Evolutionary conservation across 345 rosid species (phyloP).

Genomic region (Eucalyptus marginata): DNA sequence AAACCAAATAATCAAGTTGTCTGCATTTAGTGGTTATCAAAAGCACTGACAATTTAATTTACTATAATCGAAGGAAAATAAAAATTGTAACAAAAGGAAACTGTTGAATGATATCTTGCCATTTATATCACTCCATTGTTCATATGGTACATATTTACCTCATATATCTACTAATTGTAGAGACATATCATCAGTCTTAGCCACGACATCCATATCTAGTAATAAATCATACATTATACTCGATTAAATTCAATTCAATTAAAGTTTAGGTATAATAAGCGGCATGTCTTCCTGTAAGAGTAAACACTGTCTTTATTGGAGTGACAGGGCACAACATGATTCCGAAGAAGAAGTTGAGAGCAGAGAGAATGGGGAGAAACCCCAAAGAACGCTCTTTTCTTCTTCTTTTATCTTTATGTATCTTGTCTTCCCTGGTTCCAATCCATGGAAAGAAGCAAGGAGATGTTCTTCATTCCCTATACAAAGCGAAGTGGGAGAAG

Average conservation of each 20-base stretch:
- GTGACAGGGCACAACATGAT: neutral
- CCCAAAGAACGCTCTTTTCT: neutral
- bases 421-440: neutral
- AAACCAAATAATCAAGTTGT: no score
- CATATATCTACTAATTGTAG: neutral
- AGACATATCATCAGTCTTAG: neutral
- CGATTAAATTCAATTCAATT: neutral
- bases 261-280: neutral
- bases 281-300: neutral
- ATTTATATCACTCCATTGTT: neutral
- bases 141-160: neutral
- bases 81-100: neutral
- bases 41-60: no score
- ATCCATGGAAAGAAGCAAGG: slow-evolving; percentile 1
- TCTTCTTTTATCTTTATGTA: neutral
- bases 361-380: neutral
- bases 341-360: neutral
- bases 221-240: neutral
- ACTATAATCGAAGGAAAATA: neutral
- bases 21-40: no score
- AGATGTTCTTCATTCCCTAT: slow-evolving; percentile 9
- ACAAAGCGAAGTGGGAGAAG: slow-evolving; percentile 3
- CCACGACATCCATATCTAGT: neutral
- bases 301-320: neutral
- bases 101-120: neutral